These are phyloP conservation scores for Fusarium ramigenum DNA, from an alignment of 2,329 filamentous ascomycete species.

Conservation along the genomic window DNA sequence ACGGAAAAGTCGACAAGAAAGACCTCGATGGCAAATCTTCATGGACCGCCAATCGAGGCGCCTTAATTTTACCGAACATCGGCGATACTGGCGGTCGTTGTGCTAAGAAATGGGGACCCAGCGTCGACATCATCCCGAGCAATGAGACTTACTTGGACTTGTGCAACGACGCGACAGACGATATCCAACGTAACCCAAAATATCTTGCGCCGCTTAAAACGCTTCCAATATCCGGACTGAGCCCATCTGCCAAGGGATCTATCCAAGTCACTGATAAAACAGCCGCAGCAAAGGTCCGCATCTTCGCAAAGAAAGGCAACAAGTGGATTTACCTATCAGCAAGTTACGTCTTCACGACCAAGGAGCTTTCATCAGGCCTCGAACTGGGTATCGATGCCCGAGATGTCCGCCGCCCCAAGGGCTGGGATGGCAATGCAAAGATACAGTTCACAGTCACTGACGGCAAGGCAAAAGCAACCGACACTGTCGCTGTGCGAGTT, in stretches of 20 bases:
- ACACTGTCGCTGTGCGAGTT: constrained; percentile 46
- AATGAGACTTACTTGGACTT: constrained; percentile 40
- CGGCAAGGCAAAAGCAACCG: constrained; percentile 23
- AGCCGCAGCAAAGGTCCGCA: constrained; percentile 38
- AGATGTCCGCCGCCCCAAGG: constrained; percentile 36
- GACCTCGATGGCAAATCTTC: constrained; percentile 38
- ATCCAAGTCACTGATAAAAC: constrained; percentile 17
- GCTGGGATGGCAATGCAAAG: constrained; percentile 43
- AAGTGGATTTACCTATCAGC: constrained; percentile 41
- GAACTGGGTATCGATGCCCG: constrained; percentile 48
- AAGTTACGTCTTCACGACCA: constrained; percentile 41
- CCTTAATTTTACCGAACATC: constrained; percentile 51
- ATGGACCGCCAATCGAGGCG: constrained; percentile 42
- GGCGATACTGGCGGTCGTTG: constrained; percentile 48
- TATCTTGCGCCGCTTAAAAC: constrained; percentile 47
- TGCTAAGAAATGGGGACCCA: constrained; percentile 22
- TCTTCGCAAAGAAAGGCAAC: constrained; percentile 40
- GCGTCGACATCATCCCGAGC: neutral
- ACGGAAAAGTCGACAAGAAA: constrained; percentile 44
- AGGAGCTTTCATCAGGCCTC: constrained; percentile 44
- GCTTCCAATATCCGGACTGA: constrained; percentile 33
- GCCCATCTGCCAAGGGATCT: constrained; percentile 24
- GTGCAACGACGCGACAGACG: constrained; percentile 49
- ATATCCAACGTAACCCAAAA: constrained; percentile 45
- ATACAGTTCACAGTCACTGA: constrained; percentile 45